Evolutionary conservation across 352 stramenopile genomes (phyloP).

Genomic region (Pythium aristosporum): DNA sequence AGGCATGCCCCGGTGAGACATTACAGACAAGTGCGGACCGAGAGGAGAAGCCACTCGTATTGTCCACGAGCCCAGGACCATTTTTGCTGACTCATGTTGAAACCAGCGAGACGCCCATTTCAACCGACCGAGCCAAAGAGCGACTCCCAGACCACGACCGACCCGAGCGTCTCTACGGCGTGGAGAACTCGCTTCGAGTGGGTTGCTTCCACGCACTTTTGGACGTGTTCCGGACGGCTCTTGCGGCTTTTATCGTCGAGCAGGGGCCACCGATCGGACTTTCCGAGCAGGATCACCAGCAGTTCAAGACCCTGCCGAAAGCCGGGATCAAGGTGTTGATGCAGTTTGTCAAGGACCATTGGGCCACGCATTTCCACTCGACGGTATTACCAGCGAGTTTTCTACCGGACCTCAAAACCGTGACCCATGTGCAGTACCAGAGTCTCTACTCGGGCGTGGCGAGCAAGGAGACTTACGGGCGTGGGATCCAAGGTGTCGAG

Average conservation of each 20-base stretch:
- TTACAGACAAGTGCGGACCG: too few species aligned
- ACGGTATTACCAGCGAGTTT: slow-evolving; percentile 15
- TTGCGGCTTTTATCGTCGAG: neutral
- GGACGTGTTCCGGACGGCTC: neutral
- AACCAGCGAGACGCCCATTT: too few species aligned
- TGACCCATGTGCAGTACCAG: neutral
- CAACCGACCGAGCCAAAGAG: too few species aligned
- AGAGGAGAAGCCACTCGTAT: too few species aligned
- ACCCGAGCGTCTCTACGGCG: too few species aligned
- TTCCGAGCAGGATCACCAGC: neutral
- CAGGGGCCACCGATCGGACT: neutral
- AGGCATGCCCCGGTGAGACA: too few species aligned
- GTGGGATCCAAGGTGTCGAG: neutral
- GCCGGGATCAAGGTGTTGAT: slow-evolving; percentile 29
- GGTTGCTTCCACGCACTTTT: too few species aligned
- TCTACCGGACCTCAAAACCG: neutral
- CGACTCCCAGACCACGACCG: too few species aligned
- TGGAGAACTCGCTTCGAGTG: too few species aligned
- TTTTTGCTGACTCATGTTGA: too few species aligned
- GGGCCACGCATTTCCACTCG: slow-evolving; percentile 36
- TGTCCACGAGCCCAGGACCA: too few species aligned
- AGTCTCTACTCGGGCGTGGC: neutral
- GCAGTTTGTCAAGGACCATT: slow-evolving; percentile 39
- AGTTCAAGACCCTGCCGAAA: slow-evolving; percentile 3
- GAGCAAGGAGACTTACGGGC: neutral